Evolutionary conservation across 2,329 filamentous ascomycete genomes (phyloP), one percentile per base, ranked within the genome.

Genomic region (Pleoardoris graminearum): DNA sequence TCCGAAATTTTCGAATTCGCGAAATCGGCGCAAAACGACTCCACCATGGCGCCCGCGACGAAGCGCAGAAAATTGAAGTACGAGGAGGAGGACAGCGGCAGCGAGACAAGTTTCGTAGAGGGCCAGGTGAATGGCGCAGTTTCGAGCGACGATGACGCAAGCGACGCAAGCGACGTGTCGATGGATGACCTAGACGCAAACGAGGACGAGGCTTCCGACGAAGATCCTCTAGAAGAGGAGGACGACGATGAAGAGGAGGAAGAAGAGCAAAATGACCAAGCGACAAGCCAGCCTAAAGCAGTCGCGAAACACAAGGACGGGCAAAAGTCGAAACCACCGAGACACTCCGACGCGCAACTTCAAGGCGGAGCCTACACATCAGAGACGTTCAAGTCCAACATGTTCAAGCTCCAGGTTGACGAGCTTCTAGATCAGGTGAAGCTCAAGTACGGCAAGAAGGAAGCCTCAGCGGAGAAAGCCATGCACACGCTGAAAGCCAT

Each of bases 401-500:
- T 87, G 51, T 87, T 89, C 75, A 87, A 87, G 66, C 71, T 88
- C 8, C 85, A 89, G 66, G 77, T 87, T 29, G 83, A 88, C 57
- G 84, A 87, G 60, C 74, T 89, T 51, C 69, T 88, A 45, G 70
- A 75, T 6, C 81, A 85, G 58, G 74, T 85, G 44, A 78, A 79
- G 60, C 82, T 80, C 29, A 80, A 82, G 55, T 83, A 85, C 58
- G 81, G 81, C 27, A 83, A 81, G 65, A 80, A 80, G 57, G 75
- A 83, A 55, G 76, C 71, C 10, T 73, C 77, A 14, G 77, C 82
- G 14, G 82, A 86, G 55, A 67, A 67, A 22, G 60, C 56, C 1
- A 73, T 87, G 57, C 80, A 79, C 52, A 77, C 75, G 48, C 61
- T 87, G 46, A 86, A 85, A 63, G 71, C 67, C 25, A 71, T 79